Evolutionary conservation across 2,329 filamentous ascomycete species (phyloP).

Genomic region (Sporothrix humicola): DNA sequence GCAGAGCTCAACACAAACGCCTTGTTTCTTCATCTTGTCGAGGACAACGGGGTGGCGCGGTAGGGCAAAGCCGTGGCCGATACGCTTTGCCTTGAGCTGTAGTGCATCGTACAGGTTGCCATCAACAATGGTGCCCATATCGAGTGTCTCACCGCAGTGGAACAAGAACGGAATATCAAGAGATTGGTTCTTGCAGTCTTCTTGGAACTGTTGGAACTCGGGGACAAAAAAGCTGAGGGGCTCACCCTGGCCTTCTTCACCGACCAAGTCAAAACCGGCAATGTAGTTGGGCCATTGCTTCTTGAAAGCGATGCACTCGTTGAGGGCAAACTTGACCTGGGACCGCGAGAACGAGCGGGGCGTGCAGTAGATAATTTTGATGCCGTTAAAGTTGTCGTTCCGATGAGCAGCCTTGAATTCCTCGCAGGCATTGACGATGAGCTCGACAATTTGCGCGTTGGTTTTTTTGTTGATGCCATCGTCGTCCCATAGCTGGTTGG

Average conservation of each 20-base stretch:
- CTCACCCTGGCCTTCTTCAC: slow-evolving; percentile 66
- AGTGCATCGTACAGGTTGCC: slow-evolving; percentile 73
- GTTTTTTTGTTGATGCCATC: slow-evolving; percentile 59
- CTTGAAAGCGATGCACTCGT: slow-evolving; percentile 68
- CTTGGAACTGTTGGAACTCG: slow-evolving; percentile 62
- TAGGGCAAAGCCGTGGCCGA: slow-evolving; percentile 75
- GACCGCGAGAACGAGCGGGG: slow-evolving; percentile 62
- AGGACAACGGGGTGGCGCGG: slow-evolving; percentile 71
- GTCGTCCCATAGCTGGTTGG: slow-evolving; percentile 65
- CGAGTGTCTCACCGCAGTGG: slow-evolving; percentile 77
- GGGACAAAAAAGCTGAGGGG: slow-evolving; percentile 62
- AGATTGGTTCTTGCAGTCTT: slow-evolving; percentile 53
- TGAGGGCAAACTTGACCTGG: slow-evolving; percentile 58
- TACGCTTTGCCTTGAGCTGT: slow-evolving; percentile 68
- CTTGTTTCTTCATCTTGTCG: slow-evolving; percentile 65
- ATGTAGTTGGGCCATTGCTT: slow-evolving; percentile 61
- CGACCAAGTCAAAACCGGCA: slow-evolving; percentile 73
- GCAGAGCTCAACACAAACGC: slow-evolving; percentile 75
- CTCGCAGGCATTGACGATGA: slow-evolving; percentile 62
- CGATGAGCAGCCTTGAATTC: slow-evolving; percentile 48
- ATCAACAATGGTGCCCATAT: slow-evolving; percentile 67
- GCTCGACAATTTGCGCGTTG: slow-evolving; percentile 64
- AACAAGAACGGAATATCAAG: slow-evolving; percentile 74
- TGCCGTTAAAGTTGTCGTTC: slow-evolving; percentile 60
- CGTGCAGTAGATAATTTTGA: slow-evolving; percentile 75